Evolutionary conservation across 1,284 basidiomycete species (phyloP), one percentile per base, ranked within the genome.

Genomic region (Puccinia brachypodii): DNA sequence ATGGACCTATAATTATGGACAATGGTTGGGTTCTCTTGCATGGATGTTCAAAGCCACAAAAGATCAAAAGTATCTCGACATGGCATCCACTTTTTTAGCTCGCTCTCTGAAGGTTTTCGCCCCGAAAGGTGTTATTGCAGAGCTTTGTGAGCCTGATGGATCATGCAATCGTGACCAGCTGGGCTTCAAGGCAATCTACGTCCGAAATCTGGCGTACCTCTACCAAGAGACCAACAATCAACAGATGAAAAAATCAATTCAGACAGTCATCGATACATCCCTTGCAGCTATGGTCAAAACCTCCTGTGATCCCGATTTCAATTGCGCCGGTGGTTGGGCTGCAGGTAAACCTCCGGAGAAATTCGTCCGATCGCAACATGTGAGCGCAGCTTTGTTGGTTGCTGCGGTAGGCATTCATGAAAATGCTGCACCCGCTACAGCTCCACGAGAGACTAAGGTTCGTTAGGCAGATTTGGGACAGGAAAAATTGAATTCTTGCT

Each of bases 131-230:
- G 38, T 81, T n/a, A 74, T 81, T n/a, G 25, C 80, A 22, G 72
- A 81, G 47, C 53, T 66, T n/a, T 81, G 80, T 28, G 80, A 81
- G 31, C 33, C 44, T 11, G 50, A 81, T 42, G 40, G 33, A 13
- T 53, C 33, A 22, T 81, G 80, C 53, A 81, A 76, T 40, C 71
- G 80, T 31, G 80, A 81, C 56, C 80, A 81, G 31, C 60, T 68
- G 66, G 80, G 80, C 40, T 81, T 81, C 40, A 81, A 81, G 40
- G 80, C 80, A 3, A 47, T 69, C n/a, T 81, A 81, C 62, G 80
- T 69, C 19, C 47, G 80, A 36, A 81, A 81, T 40, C 62, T 81
- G 31, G 80, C 80, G 13, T 81, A 81, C 62, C 44, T 81, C 1
- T 64, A 81, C 50, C 80, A 60, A 36, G 50, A 42, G 38, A 60